phyloP scores from a whole-genome alignment of 1,139 yeast species.

The Yueomyces sp. region DNA sequence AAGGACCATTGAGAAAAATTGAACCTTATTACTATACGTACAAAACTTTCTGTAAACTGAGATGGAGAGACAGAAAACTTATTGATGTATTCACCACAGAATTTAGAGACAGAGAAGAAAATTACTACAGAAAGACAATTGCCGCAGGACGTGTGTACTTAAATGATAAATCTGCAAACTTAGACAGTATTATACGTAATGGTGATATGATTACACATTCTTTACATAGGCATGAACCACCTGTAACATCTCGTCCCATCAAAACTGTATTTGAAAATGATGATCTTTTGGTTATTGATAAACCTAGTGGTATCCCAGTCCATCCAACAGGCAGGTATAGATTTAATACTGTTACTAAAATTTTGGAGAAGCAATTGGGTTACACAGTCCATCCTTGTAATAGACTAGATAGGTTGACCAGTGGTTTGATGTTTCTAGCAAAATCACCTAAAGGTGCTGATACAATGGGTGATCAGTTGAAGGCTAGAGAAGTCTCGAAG shows the following conservation, averaged over 20 bases:
- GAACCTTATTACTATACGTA: slow-evolving; percentile 83
- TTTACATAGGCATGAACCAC: slow-evolving; percentile 83
- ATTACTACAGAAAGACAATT: slow-evolving; percentile 58
- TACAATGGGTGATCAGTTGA: slow-evolving; percentile 56
- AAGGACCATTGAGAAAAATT: slow-evolving; percentile 56
- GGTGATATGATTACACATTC: slow-evolving; percentile 81
- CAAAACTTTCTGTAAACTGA: slow-evolving; percentile 74
- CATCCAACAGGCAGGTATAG: slow-evolving; percentile 94
- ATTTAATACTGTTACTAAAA: slow-evolving; percentile 77
- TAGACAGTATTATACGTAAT: slow-evolving; percentile 58
- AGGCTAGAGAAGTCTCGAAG: slow-evolving; percentile 64
- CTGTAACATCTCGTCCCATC: slow-evolving; percentile 63
- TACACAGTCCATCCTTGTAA: slow-evolving; percentile 76
- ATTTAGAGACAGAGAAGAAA: slow-evolving; percentile 67
- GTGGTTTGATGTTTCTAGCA: slow-evolving; percentile 90
- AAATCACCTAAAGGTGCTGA: slow-evolving; percentile 76
- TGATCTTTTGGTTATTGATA: slow-evolving; percentile 46
- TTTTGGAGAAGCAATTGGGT: slow-evolving; percentile 56
- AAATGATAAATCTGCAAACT: slow-evolving; percentile 49
- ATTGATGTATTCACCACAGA: slow-evolving; percentile 73
- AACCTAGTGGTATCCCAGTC: slow-evolving; percentile 69
- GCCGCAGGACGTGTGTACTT: slow-evolving; percentile 61
- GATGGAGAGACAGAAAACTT: slow-evolving; percentile 80
- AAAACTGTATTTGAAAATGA: slow-evolving; percentile 71
- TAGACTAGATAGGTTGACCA: slow-evolving; percentile 78